phyloP scores from a whole-genome alignment of 345 rosid genomes.

The Citrus maxima region DNA sequence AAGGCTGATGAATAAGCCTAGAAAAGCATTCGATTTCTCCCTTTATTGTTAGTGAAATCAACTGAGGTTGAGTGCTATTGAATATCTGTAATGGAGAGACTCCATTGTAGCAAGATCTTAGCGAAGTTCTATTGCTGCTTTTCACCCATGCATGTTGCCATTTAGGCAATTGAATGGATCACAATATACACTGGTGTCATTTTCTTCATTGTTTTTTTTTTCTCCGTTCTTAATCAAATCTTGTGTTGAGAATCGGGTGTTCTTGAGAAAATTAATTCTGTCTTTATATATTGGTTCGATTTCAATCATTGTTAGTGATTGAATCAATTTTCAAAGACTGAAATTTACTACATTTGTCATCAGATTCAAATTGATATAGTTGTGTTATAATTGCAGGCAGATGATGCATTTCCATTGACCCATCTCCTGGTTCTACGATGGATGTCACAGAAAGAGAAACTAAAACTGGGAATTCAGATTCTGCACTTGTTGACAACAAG shows the following conservation, averaged over 20 bases:
- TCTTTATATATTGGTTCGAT: not conserved
- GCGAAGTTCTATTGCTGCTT: too few relatives aligned
- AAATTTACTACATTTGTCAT: too few relatives aligned
- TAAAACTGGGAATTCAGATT: constrained; percentile 2
- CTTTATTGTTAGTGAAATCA: not conserved
- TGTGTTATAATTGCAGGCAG: constrained; percentile 4
- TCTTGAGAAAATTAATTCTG: not conserved
- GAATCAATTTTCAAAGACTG: not conserved
- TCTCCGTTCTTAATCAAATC: not conserved
- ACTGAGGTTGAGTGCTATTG: too few relatives aligned
- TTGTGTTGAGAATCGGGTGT: not conserved
- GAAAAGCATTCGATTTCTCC: not conserved
- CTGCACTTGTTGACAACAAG: constrained; percentile 10
- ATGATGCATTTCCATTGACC: constrained; percentile 1
- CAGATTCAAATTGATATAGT: not conserved
- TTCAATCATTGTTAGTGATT: not conserved
- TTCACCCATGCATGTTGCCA: too few relatives aligned
- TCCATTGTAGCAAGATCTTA: too few relatives aligned
- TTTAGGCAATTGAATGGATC: not conserved
- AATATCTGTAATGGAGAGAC: not conserved
- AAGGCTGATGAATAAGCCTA: not conserved
- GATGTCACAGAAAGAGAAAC: constrained; percentile 24
- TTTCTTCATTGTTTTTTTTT: too few relatives aligned
- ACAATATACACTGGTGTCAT: not conserved
- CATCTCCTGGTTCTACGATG: constrained; percentile 3